Evolutionary conservation across 257 asterid genomes (phyloP), one percentile per base, ranked within the genome.

Genomic region (Voacanga thouarsii): DNA sequence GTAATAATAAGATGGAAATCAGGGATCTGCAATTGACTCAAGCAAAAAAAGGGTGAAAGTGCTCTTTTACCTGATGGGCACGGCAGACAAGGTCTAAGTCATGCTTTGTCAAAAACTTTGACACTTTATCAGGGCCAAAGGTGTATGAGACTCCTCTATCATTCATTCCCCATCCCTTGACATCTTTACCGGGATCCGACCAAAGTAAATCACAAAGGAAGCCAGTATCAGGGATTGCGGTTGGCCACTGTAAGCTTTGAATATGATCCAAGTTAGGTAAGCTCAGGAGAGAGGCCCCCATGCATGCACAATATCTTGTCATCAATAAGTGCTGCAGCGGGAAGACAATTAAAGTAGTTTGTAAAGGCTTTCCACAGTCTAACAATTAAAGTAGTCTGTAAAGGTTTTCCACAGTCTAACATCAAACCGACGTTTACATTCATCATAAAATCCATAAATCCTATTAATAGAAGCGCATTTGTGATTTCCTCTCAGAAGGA

Each of bases 241-340:
- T 84, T 50, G 88, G 88, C 41, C 88, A 82, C 2, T 82, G 88
- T 60, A 84, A 82, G 81, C 76, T 84, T 55, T 82, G 76, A 30
- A 84, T 84, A 80, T 84, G 84, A 76, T 84, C 88, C 76, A 84
- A 70, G 39, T 77, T 69, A 18, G n/a, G 82, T 39, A 72, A 84
- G 85, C 66, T 84, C 88, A 67, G 87, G 87, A 39, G 87, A 84
- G 18, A 84, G 87, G 37, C 87, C 87, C 69, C 87, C 87, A n/a
- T 84, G 87, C 87, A 84, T 84, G 79, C 87, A 84, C 57, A 84
- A 72, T 77, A 84, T 84, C 71, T 84, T 84, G 70, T 84, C 87
- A 63, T 81, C 87, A 75, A 84, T 71, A 26, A 84, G 81, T 51
- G 87, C 87, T 14, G 87, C 87, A 71, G 81, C 87, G 14, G 87